Conservation (phyloP, 129 eudicot species). For the sunflower (Helianthus annuus) region DNA sequence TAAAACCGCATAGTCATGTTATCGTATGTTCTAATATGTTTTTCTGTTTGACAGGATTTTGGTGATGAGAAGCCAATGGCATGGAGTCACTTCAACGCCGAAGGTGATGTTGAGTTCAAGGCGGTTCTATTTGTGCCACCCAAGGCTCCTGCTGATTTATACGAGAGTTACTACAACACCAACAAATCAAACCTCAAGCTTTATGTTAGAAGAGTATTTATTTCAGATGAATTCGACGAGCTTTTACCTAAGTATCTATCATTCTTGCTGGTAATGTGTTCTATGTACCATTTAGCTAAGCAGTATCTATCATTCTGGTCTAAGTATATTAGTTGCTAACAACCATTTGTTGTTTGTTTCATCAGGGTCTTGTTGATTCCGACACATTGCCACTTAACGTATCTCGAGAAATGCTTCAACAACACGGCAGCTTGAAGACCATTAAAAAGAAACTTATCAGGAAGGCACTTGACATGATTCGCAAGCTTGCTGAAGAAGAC, state of each 20-base stretch:
- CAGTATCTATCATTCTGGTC: background rate
- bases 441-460: constrained; percentile 95
- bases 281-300: background rate
- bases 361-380: constrained; percentile 97
- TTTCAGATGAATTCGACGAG: constrained; percentile 95
- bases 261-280: constrained; percentile 73
- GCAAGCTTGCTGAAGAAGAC: constrained; percentile 96
- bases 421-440: constrained; percentile 95
- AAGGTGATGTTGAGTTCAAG: constrained; percentile 99
- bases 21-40: background rate
- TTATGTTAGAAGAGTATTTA: constrained; percentile 93
- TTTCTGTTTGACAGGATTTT: constrained; percentile 60
- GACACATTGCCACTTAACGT: constrained; percentile 94
- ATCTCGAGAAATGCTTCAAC: constrained; percentile 99
- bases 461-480: constrained; percentile 99
- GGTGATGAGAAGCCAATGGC: constrained; percentile 93
- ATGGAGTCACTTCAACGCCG: constrained; percentile 96
- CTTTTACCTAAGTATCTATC: constrained; percentile 86
- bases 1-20: background rate
- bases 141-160: constrained; percentile 94
- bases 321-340: constrained; percentile 22
- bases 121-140: constrained; percentile 97
- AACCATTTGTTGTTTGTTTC: constrained; percentile 12
- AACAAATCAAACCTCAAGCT: constrained; percentile 91
- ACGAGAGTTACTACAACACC: constrained; percentile 92